A percentile compares a stretch with the other conserved stretches of the same genome.
These are phyloP conservation scores for Amorphotheca resinae DNA, from an alignment of 495 filamentous ascomycete species.

Conservation along the genomic window DNA sequence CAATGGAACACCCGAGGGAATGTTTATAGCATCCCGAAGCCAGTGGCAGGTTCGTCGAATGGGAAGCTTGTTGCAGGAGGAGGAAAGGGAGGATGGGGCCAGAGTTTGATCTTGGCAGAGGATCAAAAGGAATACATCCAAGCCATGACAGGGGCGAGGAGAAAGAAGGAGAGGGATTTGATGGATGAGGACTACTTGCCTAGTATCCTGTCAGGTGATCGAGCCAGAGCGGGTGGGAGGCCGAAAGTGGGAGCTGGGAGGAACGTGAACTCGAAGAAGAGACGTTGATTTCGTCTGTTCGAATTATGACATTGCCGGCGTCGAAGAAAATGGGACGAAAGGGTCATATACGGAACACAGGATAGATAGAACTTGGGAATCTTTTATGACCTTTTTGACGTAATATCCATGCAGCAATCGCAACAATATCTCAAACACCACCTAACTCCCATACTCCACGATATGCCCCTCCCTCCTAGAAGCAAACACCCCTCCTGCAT, in stretches of 20 bases:
- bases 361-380: neutral
- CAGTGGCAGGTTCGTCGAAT: constrained; percentile 63
- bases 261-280: constrained; percentile 74
- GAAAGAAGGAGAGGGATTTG: constrained; percentile 61
- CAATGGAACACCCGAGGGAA: constrained; percentile 92
- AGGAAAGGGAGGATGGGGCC: constrained; percentile 80
- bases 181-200: constrained; percentile 95
- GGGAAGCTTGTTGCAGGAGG: constrained; percentile 62
- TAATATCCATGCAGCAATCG: neutral
- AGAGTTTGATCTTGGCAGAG: constrained; percentile 68
- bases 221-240: constrained; percentile 47
- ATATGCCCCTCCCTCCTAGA: neutral
- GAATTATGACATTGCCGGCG: too few relatives aligned
- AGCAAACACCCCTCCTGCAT: neutral
- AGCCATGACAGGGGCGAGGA: constrained; percentile 47
- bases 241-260: constrained; percentile 75
- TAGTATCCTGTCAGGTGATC: constrained; percentile 70
- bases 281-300: constrained; percentile 18
- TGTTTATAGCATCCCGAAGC: constrained; percentile 81
- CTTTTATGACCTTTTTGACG: neutral
- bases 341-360: neutral
- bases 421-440: neutral
- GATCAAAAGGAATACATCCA: constrained; percentile 89
- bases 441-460: neutral
- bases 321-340: neutral